Conservation (phyloP, 305 asterid genomes). For the Fraxinus nigra region DNA sequence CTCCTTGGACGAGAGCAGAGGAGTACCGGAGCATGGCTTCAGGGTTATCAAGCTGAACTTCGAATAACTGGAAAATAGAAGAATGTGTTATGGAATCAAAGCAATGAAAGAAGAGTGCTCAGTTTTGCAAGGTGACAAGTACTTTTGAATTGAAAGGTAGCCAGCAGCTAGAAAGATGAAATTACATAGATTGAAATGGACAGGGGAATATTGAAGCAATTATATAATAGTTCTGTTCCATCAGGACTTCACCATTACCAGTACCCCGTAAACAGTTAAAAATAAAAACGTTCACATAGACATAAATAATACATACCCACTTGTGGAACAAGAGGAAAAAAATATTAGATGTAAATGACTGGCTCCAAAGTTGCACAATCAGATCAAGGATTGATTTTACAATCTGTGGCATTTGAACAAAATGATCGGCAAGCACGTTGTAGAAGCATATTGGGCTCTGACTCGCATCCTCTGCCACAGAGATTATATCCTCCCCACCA, state of each 20-base stretch:
- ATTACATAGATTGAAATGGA: not conserved
- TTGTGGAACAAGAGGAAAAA: slow-evolving; percentile 81
- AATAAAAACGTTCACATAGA: slow-evolving; percentile 11
- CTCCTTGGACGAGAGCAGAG: slow-evolving; percentile 91
- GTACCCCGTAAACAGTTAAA: not conserved
- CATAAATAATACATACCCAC: slow-evolving; percentile 60
- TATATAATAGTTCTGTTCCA: not conserved
- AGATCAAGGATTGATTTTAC: slow-evolving; percentile 77
- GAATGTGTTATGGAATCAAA: not conserved
- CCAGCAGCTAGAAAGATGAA: not conserved
- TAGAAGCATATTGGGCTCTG: slow-evolving; percentile 74
- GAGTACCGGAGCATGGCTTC: slow-evolving; percentile 80
- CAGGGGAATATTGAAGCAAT: slow-evolving; percentile 6
- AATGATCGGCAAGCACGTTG: slow-evolving; percentile 72
- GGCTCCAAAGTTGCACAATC: slow-evolving; percentile 93
- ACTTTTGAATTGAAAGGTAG: not conserved
- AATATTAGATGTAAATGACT: slow-evolving; percentile 77
- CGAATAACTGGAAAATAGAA: slow-evolving; percentile 42
- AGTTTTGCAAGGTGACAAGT: slow-evolving; percentile 7
- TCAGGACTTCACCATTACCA: slow-evolving; percentile 5
- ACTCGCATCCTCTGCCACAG: slow-evolving; percentile 38
- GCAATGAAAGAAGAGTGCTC: not conserved
- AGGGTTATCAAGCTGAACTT: slow-evolving; percentile 59
- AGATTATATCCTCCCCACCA: slow-evolving; percentile 51
- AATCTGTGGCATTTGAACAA: slow-evolving; percentile 51